Evolutionary conservation across 176 grass and related monocot genomes (phyloP).

Genomic region (Oryza nivara): DNA sequence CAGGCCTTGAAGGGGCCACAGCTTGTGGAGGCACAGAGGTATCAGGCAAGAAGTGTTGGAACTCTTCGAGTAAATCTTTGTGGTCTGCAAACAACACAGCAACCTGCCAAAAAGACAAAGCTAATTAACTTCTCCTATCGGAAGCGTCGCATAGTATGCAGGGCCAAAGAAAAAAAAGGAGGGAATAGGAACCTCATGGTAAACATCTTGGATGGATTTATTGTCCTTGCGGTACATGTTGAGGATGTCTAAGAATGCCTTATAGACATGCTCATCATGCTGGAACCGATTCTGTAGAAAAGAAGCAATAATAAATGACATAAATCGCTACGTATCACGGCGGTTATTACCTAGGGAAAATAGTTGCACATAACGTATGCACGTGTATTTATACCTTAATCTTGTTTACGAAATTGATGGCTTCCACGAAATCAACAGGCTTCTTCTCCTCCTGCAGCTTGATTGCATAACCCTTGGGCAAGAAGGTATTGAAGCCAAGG

Average conservation of each 20-base stretch:
- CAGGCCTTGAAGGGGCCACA: slow-evolving; percentile 49
- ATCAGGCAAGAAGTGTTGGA: slow-evolving; percentile 95
- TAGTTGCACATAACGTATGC: background rate
- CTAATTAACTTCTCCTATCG: background rate
- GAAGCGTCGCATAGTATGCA: background rate
- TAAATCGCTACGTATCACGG: slow-evolving; percentile 2
- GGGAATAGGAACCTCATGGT: slow-evolving; percentile 71
- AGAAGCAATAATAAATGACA: background rate
- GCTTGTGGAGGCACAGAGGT: slow-evolving; percentile 69
- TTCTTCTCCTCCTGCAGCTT: slow-evolving; percentile 98
- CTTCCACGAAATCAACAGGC: slow-evolving; percentile 96
- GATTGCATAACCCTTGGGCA: slow-evolving; percentile 98
- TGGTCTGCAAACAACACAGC: slow-evolving; percentile 74
- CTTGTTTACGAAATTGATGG: slow-evolving; percentile 99
- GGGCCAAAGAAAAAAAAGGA: background rate
- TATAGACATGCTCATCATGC: slow-evolving; percentile 93
- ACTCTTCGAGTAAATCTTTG: slow-evolving; percentile 93
- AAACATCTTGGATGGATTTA: slow-evolving; percentile 96
- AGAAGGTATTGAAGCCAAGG: slow-evolving; percentile 94
- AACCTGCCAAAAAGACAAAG: slow-evolving; percentile 59
- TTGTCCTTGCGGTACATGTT: slow-evolving; percentile 99
- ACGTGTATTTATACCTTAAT: slow-evolving; percentile 67
- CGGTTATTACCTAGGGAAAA: background rate
- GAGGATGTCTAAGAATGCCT: slow-evolving; percentile 96
- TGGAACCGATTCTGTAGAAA: slow-evolving; percentile 81